Percentiles rank a stretch among this genome's conserved stretches.
These are phyloP conservation scores for Neurospora sp. DNA, from an alignment of 495 filamentous ascomycete genomes.

Conservation along the genomic window DNA sequence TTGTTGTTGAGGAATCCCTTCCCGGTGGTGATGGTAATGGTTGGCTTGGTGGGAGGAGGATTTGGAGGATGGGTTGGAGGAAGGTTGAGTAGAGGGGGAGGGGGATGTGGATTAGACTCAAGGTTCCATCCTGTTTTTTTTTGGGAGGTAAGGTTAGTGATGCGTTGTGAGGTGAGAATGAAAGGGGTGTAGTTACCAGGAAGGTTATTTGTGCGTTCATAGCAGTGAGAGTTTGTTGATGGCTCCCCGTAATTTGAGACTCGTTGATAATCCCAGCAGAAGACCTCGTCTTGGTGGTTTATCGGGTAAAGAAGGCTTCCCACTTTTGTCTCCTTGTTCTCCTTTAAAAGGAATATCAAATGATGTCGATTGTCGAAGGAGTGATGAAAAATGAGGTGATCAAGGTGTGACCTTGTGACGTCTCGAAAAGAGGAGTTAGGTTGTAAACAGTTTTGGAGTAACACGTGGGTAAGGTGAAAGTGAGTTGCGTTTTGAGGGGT, in stretches of 20 bases:
- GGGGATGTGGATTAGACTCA: conserved; percentile 88
- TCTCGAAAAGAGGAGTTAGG: background rate
- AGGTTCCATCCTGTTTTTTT: conserved; percentile 59
- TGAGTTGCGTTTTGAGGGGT: background rate
- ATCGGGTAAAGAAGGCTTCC: background rate
- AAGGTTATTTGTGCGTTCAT: conserved; percentile 50
- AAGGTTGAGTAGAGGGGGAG: conserved; percentile 70
- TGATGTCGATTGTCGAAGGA: background rate
- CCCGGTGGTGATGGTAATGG: conserved; percentile 11
- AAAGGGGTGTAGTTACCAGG: conserved; percentile 32
- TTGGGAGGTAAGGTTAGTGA: conserved; percentile 1
- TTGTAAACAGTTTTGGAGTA: background rate
- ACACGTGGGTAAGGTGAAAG: background rate
- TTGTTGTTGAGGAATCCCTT: conserved; percentile 10
- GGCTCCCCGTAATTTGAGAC: background rate
- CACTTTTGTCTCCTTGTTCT: background rate
- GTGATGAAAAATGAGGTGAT: background rate
- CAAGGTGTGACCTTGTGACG: background rate
- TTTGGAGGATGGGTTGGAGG: conserved; percentile 69
- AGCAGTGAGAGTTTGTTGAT: conserved; percentile 7
- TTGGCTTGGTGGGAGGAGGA: conserved; percentile 59
- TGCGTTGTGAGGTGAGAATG: background rate
- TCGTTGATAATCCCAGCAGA: background rate
- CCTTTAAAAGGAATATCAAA: background rate
- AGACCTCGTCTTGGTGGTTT: background rate